Evolutionary conservation across 2,329 filamentous ascomycete genomes (phyloP), one percentile per base, ranked within the genome.

Genomic region (Fusarium graminum): DNA sequence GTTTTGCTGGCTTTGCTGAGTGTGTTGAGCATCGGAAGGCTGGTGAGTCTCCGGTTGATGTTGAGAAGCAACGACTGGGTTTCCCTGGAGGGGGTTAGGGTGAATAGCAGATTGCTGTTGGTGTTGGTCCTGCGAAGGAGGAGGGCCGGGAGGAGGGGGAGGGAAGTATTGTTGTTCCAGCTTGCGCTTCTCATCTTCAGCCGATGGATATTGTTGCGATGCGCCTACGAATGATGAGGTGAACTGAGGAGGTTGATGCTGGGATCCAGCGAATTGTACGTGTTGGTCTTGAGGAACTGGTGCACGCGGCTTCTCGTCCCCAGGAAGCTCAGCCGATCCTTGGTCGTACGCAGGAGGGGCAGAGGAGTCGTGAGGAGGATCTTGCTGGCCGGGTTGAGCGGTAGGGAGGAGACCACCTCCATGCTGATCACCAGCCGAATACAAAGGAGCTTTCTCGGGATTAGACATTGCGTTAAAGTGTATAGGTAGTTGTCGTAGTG

Each of bases 71-170:
- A 25, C 25, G 14, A 60, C 26, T 8, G 71, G 71, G 25, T 73
- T 60, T 17, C 60, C 70, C 14, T 65, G 55, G 2, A 73, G 60
- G 13, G 71, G 68, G 36, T 69, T 60, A 0, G 69, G 65, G n/a
- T 73, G 67, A 38, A 44, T 11, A 25, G 11, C 46, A 8, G 57
- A 58, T 9, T 69, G 57, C 13, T 70, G 57, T 13, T 70, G 63
- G 12, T 67, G 30, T 38, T 68, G 69, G 14, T 65, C 56, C 4
- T 64, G 58, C n/a, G 63, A 40, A 10, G 69, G 67, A 40, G 73
- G 67, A 36, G 71, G 70, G 4, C 70, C 70, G 0, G 70, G 70
- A 46, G 72, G 71, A 57, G 71, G 71, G 28, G 71, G 72, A 11
- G 74, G 72, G 55, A 71, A 73, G 40, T 73, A 54, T 17, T 62